Conservation (phyloP, 495 filamentous ascomycete species). For the Penicillium silybi region DNA sequence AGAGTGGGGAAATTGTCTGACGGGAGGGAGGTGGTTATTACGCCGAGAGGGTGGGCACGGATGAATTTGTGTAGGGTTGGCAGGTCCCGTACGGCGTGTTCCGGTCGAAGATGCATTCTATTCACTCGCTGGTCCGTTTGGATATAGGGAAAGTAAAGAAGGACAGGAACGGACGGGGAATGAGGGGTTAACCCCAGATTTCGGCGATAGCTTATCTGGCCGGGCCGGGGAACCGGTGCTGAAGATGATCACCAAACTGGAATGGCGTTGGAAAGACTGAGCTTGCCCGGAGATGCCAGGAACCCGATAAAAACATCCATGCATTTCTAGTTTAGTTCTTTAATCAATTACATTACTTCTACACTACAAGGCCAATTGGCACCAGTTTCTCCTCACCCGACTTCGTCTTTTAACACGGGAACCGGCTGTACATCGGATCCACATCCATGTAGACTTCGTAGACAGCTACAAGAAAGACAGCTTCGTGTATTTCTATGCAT, state of each 20-base stretch:
- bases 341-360: too few species aligned
- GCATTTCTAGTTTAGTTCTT: too few species aligned
- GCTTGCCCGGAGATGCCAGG: too few species aligned
- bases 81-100: conserved; percentile 40
- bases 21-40: conserved; percentile 47
- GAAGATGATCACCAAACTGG: too few species aligned
- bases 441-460: neutral
- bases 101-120: conserved; percentile 45
- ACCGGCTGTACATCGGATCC: neutral
- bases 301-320: too few species aligned
- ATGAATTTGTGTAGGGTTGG: conserved; percentile 43
- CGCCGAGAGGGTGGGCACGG: conserved; percentile 43
- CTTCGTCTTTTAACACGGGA: too few species aligned
- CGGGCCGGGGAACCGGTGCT: neutral
- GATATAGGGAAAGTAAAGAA: neutral
- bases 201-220: conserved; percentile 5
- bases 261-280: too few species aligned
- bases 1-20: conserved; percentile 35
- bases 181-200: conserved; percentile 10
- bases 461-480: neutral
- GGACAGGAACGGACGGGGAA: neutral
- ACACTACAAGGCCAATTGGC: too few species aligned
- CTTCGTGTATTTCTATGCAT: neutral
- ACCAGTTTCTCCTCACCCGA: too few species aligned
- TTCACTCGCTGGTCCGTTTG: neutral